Conservation (phyloP, 768 basidiomycete genomes). For the Pulveroboletus frians region DNA sequence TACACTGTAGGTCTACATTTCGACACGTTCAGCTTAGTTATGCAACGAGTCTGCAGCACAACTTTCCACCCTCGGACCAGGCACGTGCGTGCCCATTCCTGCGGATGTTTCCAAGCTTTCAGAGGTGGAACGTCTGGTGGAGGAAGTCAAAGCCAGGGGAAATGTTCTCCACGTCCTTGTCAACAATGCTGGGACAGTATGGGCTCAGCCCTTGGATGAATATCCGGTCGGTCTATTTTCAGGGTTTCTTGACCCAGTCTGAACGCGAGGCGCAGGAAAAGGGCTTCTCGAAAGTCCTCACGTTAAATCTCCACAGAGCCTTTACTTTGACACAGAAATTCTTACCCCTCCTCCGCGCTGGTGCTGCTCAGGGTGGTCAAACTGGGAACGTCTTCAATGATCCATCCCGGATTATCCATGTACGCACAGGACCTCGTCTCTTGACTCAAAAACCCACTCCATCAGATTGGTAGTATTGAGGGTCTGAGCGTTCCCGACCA, state of each 20-base stretch:
- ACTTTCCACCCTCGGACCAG: constrained; percentile 49
- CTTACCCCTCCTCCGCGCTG: constrained; percentile 50
- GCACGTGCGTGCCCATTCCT: constrained; percentile 48
- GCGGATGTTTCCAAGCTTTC: constrained; percentile 50
- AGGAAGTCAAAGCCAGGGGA: constrained; percentile 49
- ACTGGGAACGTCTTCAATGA: constrained; percentile 36
- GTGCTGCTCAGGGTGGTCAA: constrained; percentile 37
- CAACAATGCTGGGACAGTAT: constrained; percentile 61
- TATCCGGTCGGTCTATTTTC: constrained; percentile 35
- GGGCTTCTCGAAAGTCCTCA: constrained; percentile 58
- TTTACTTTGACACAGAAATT: constrained; percentile 61
- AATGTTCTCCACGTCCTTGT: constrained; percentile 51
- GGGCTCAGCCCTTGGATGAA: constrained; percentile 45
- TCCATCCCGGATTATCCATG: constrained; percentile 59
- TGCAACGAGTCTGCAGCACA: constrained; percentile 48
- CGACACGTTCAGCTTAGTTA: constrained; percentile 49
- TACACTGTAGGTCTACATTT: constrained; percentile 50
- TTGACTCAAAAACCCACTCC: background rate
- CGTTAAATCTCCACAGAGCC: constrained; percentile 56
- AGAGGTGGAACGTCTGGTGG: constrained; percentile 49
- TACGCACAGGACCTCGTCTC: constrained; percentile 20
- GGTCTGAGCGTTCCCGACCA: constrained; percentile 47
- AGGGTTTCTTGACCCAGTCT: background rate
- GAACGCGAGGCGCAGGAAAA: constrained; percentile 36
- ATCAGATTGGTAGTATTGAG: constrained; percentile 60